Percentiles rank a stretch among this genome's conserved stretches.
These are phyloP conservation scores for Aspergillus sp. DNA, from an alignment of 2,329 filamentous ascomycete genomes.

Conservation along the genomic window DNA sequence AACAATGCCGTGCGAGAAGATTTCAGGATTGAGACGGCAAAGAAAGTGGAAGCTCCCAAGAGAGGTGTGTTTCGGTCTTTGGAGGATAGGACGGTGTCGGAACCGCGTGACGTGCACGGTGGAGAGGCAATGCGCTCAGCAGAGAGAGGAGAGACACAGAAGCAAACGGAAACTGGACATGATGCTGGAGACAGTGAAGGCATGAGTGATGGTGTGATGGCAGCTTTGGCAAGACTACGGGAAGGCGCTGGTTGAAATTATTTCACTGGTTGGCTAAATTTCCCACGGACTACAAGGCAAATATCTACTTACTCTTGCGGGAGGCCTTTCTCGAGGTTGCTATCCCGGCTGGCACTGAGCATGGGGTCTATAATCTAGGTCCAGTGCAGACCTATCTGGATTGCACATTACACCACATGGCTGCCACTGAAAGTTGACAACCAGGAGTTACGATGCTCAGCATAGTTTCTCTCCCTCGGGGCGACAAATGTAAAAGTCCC, in stretches of 20 bases:
- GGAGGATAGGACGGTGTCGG: conserved; percentile 15
- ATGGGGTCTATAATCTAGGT: too few species aligned
- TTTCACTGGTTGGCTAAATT: too few species aligned
- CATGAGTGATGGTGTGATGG: conserved; percentile 52
- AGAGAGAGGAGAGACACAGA: conserved; percentile 17
- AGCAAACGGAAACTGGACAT: conserved; percentile 10
- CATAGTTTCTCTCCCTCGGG: too few species aligned
- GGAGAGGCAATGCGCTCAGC: conserved; percentile 41
- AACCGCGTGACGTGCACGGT: conserved; percentile 22
- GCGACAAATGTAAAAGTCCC: too few species aligned
- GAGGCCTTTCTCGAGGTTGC: too few species aligned
- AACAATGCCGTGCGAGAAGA: conserved; percentile 72
- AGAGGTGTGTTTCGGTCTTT: conserved; percentile 23
- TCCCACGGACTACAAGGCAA: too few species aligned
- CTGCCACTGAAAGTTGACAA: too few species aligned
- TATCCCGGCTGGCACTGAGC: too few species aligned
- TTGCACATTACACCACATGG: too few species aligned
- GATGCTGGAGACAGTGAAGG: conserved; percentile 28
- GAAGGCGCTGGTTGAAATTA: conserved; percentile 21
- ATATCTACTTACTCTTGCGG: too few species aligned
- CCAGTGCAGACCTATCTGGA: too few species aligned
- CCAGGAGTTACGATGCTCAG: too few species aligned
- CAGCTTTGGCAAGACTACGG: conserved; percentile 50
- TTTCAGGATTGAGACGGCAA: conserved; percentile 66
- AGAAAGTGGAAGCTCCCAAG: conserved; percentile 42